A percentile compares a stretch with the other conserved stretches of the same genome.
Conservation (phyloP, 192 early-diverging fungal genomes). For the Coemansia sp. region DNA sequence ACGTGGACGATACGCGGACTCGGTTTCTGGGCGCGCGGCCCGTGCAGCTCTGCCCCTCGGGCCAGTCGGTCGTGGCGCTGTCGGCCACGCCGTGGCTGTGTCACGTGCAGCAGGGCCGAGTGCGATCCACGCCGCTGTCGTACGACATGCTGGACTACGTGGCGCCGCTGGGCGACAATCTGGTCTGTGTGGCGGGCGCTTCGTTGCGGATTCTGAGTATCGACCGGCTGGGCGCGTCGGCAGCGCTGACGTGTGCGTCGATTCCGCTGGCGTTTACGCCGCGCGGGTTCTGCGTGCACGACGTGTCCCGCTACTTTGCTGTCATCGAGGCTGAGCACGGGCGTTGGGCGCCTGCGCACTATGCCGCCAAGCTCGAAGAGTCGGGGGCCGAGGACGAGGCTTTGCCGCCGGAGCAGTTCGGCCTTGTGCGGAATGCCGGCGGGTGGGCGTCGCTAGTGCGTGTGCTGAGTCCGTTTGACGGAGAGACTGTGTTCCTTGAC, state of each 20-base stretch:
- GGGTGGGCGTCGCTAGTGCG: constrained; percentile 91
- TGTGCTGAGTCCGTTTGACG: constrained; percentile 75
- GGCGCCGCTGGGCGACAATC: constrained; percentile 76
- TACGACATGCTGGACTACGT: constrained; percentile 88
- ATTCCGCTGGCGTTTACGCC: constrained; percentile 90
- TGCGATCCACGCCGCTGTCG: constrained; percentile 79
- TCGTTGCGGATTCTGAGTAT: constrained; percentile 86
- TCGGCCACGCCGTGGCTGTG: constrained; percentile 91
- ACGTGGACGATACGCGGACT: constrained; percentile 78
- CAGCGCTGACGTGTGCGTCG: constrained; percentile 34
- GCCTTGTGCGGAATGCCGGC: constrained; percentile 36
- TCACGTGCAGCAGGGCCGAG: constrained; percentile 74
- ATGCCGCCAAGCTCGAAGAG: too few species aligned
- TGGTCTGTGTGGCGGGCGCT: constrained; percentile 86
- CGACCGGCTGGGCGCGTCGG: constrained; percentile 66
- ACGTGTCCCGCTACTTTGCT: constrained; percentile 79
- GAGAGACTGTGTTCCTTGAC: constrained; percentile 67
- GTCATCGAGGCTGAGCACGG: constrained; percentile 87
- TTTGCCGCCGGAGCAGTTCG: too few species aligned
- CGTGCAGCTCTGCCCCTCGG: constrained; percentile 77
- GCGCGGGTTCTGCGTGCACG: constrained; percentile 75
- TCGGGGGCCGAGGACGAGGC: too few species aligned
- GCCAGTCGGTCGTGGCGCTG: constrained; percentile 80
- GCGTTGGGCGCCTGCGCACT: constrained; percentile 16
- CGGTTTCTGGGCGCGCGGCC: constrained; percentile 85